Evolutionary conservation across 2,329 filamentous ascomycete genomes (phyloP), one percentile per base, ranked within the genome.

Genomic region (Ampelomyces quisqualis): DNA sequence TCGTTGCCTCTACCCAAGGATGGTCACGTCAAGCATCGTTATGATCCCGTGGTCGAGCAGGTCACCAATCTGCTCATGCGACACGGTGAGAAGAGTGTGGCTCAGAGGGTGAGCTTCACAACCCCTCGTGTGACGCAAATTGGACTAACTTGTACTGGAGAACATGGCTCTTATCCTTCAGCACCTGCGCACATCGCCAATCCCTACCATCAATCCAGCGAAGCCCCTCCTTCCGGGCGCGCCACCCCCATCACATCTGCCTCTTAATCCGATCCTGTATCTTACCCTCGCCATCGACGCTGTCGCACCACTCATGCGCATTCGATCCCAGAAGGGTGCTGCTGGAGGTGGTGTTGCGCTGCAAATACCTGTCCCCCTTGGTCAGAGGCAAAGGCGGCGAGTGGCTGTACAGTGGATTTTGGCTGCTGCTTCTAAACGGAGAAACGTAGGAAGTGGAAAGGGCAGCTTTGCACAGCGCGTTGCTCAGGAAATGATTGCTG

Each of bases 261-360:
- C 93, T 2, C 81, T 95, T 21, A 88, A 96, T 69, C 93, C 93
- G 1, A 78, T 94, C 39, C 79, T 88, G 39, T 98, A 97, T 73
- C 83, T 98, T 33, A 88, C 86, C 9, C 78, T 94, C 21, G 90
- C 90, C 21, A 84, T 98, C 60, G 93, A 98, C 76, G 94, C 88
- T 7, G 85, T 98, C 17, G 88, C 90, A 1, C 93, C 93, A 7
- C 78, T 98, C 11, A 75, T 98, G 61, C 85, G 86, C 53, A 84
- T 98, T 62, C 81, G 83, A 39, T 79, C 79, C 47, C 79, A 89
- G 57, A 82, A 82, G 60, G 90, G 89, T 54, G 80, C 86, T 23
- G 88, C 86, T 1, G 91, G 91, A 70, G 93, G 93, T 74, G 93
- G 93, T 69, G 79, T 81, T 23, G 80, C 88, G 9, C 78, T 96